phyloP scores from a whole-genome alignment of 75 land plant species.

The Adiantum capillusveneris region DNA sequence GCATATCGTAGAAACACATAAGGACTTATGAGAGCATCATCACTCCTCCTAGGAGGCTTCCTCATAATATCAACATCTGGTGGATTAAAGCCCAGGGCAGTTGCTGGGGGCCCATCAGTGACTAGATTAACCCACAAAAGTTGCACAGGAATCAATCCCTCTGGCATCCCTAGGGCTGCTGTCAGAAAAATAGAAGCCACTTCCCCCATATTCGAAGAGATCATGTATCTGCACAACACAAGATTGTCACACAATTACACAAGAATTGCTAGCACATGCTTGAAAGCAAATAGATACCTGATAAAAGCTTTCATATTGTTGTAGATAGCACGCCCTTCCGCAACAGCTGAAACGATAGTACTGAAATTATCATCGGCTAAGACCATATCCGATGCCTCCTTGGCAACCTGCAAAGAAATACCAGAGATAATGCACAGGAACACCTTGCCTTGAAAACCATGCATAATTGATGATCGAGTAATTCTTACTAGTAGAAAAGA shows the following conservation, averaged over 20 bases:
- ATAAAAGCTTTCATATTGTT: conserved; percentile 95
- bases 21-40: conserved; percentile 67
- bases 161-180: conserved; percentile 87
- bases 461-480: too few relatives aligned
- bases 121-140: conserved; percentile 94
- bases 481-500: too few relatives aligned
- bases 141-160: conserved; percentile 90
- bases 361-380: conserved; percentile 92
- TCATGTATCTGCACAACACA: conserved; percentile 67
- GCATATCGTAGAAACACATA: conserved; percentile 85
- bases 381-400: conserved; percentile 90
- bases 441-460: too few relatives aligned
- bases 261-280: not conserved
- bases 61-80: conserved; percentile 89
- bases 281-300: conserved; percentile 35
- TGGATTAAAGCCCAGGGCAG: conserved; percentile 90
- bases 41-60: conserved; percentile 71
- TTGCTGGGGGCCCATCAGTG: conserved; percentile 94
- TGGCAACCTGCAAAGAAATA: conserved; percentile 61
- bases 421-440: not conserved
- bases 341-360: conserved; percentile 80
- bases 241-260: not conserved
- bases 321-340: conserved; percentile 88
- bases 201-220: conserved; percentile 93
- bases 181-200: conserved; percentile 87